Conservation (phyloP, 352 stramenopile species). For the Phytopythium delawarense region DNA sequence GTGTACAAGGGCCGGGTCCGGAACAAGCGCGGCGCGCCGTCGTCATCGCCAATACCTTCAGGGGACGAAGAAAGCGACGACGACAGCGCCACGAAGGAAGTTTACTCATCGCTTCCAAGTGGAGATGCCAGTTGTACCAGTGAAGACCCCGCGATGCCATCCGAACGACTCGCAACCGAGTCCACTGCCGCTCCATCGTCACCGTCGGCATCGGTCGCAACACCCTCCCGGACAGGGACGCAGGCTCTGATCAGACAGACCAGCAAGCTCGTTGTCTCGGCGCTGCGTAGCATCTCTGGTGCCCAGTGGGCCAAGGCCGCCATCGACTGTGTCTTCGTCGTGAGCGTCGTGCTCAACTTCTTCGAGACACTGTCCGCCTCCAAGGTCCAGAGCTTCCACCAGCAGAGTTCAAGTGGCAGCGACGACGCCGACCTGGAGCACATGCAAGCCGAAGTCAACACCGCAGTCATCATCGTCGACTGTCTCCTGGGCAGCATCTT, state of each 20-base stretch:
- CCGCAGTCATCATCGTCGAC: slow-evolving; percentile 12
- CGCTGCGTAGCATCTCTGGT: slow-evolving; percentile 9
- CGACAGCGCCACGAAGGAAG: background rate
- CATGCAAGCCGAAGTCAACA: slow-evolving; percentile 16
- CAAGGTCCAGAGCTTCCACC: slow-evolving; percentile 7
- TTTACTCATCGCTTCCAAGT: background rate
- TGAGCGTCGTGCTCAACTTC: slow-evolving; percentile 21
- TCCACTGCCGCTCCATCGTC: background rate
- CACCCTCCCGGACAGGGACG: background rate
- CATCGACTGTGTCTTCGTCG: slow-evolving; percentile 14
- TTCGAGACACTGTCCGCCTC: slow-evolving; percentile 14
- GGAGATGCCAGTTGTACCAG: background rate
- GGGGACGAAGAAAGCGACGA: background rate
- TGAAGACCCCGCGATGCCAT: background rate
- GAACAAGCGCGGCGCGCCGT: background rate
- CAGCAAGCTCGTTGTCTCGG: slow-evolving; percentile 11
- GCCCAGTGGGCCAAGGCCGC: slow-evolving; percentile 15
- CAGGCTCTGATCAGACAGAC: slow-evolving; percentile 15
- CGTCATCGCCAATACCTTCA: background rate
- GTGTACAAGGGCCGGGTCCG: slow-evolving; percentile 16
- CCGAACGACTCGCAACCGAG: background rate
- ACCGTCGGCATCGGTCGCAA: background rate
- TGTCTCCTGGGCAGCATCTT: slow-evolving; percentile 14
- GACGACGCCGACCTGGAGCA: background rate
- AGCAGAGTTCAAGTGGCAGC: background rate